Base-by-base conservation (phyloP, 1,284 basidiomycete genomes). In the Cystobasidiaceae sp. region DNA sequence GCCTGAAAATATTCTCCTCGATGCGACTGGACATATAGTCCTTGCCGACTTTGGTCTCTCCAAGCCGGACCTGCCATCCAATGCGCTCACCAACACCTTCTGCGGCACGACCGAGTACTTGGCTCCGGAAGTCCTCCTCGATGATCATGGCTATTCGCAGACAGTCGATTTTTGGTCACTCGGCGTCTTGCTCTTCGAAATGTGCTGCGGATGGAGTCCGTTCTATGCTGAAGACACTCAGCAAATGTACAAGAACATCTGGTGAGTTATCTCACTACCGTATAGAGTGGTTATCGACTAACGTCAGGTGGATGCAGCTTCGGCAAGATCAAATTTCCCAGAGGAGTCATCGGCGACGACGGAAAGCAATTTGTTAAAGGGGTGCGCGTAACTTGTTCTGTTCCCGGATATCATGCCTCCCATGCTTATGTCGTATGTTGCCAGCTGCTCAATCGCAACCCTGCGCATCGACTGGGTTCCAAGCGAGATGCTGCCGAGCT, bases 241-340 rank as follows among this genome's bases (percentile, higher is more conserved):
- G 77, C 91, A 97, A 79, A 99, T 99, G 96, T 99, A 99, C 82
- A 93, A 93, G 83, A 90, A 94, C 80, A 98, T 99, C 72, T 97
- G 93, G 44, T 56, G 23, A 56, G 52, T 43, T 19, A n/a, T n/a
- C n/a, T n/a, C n/a, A n/a, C n/a, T n/a, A n/a, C n/a, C n/a, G n/a
- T n/a, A 67, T 67, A 2, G 3, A 7, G 11, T 9, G 5, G n/a
- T n/a, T n/a, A n/a, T n/a, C n/a, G n/a, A n/a, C n/a, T n/a, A n/a
- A n/a, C n/a, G n/a, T n/a, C n/a, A n/a, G n/a, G n/a, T n/a, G n/a
- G n/a, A 33, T 21, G 9, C n/a, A 62, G 60, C 67, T 80, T 78
- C 78, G 96, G 96, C 70, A 98, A 97, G 83, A 97, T 99, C 77
- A 85, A 94, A 69, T 98, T 98, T 81, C 96, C 96, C 28, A 89